Conservation (phyloP, 441 rosid species). For the Bruguiera hainesii region DNA sequence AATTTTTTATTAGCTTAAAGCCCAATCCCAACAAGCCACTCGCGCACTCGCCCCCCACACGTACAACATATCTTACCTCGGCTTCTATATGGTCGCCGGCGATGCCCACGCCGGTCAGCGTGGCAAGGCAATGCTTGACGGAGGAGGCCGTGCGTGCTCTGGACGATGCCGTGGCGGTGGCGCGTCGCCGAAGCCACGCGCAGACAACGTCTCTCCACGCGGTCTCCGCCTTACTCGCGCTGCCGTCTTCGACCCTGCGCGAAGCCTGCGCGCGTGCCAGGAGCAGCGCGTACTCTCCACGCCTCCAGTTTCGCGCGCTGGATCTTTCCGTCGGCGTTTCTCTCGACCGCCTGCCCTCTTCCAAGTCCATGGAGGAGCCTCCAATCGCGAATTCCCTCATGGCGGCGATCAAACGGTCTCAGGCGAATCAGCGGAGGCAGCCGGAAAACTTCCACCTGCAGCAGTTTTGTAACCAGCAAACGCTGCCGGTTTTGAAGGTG, state of each 20-base stretch:
- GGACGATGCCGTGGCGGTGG: constrained; percentile 80
- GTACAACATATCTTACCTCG: too few species aligned
- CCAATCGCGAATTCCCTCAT: constrained; percentile 83
- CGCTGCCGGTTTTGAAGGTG: constrained; percentile 55
- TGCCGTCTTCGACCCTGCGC: constrained; percentile 66
- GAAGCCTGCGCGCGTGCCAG: constrained; percentile 76
- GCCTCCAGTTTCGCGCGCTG: constrained; percentile 72
- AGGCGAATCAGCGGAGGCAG: constrained; percentile 77
- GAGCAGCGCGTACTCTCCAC: constrained; percentile 41
- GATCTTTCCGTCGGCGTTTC: constrained; percentile 81
- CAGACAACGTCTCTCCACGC: constrained; percentile 94
- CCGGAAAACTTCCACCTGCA: constrained; percentile 81
- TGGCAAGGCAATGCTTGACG: constrained; percentile 75
- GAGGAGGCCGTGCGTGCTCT: constrained; percentile 75
- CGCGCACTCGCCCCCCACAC: background rate
- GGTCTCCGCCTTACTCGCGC: constrained; percentile 65
- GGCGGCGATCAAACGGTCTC: constrained; percentile 94
- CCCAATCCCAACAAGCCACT: background rate
- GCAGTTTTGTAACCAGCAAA: constrained; percentile 40
- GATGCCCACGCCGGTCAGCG: constrained; percentile 82
- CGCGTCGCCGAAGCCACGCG: constrained; percentile 68
- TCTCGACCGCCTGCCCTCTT: constrained; percentile 68
- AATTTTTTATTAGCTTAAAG: background rate
- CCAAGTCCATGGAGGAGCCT: constrained; percentile 44
- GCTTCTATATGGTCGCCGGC: constrained; percentile 25